Evolutionary conservation across 495 filamentous ascomycete species (phyloP), one percentile per base, ranked within the genome.

Genomic region (Astrothelium macrocarpum): DNA sequence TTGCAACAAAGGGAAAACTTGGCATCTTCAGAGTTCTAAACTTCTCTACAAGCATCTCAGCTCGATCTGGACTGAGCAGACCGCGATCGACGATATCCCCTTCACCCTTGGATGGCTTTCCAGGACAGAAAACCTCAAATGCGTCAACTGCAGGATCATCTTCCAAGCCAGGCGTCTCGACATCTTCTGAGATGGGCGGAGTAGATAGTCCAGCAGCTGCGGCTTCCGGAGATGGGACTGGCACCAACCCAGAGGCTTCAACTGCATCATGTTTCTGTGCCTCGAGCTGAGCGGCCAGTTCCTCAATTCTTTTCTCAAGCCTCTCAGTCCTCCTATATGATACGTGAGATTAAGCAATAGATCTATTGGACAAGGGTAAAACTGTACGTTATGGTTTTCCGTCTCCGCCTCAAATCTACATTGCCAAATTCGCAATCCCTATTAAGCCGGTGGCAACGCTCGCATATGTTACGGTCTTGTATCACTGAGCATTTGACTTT

Each of bases 1-100:
- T 72, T 11, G 69, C 49, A 7, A 78, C 65, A 39, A 78, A 78
- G 11, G 77, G 77, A 43, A 78, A 78, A n/a, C 71, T 66, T 39
- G 72, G 66, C 16, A 70, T 28, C 65, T 56, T 56, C 49, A 56
- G 9, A 11, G 49, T 56, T 29, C 16, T 56, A 25, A 28, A 56
- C 16, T 56, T 56, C 16, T 56, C 49, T 11, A 56, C 23, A 11
- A 56, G 20, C 25, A 28, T 9, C 20, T 56, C 49, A 9, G 49
- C 49, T 56, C 49, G 26, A 9, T 20, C 25, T 9, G 49, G 7
- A 56, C 7, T 56, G 25, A 56, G 20, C 20, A 26, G 29, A 2
- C 49, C 49, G 7, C 49, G 20, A 29, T 56, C 49, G 25, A 56
- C 49, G 16, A 56, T 25, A 29, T 56, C 49, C 0, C 23, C 20